Base-by-base conservation (phyloP, 1,284 basidiomycete genomes). In the Ceratobasidium sp. region DNA sequence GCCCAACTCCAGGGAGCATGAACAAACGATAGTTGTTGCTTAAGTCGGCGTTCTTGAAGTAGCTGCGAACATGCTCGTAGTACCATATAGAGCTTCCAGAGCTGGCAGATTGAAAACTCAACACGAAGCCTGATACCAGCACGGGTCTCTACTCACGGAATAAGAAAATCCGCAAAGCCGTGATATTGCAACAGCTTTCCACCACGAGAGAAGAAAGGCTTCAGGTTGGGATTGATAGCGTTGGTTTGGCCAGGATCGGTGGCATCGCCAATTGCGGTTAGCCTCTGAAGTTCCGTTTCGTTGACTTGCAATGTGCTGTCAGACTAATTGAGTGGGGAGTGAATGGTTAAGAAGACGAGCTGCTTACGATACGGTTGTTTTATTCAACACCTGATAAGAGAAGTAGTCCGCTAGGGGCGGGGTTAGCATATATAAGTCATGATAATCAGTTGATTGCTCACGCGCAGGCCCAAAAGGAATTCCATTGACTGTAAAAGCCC, bases 111-210 rank as follows among this genome's bases (percentile, higher is more conserved):
- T n/a, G n/a, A n/a, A n/a, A n/a, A n/a, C n/a, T n/a, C n/a, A n/a
- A n/a, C n/a, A n/a, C n/a, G n/a, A n/a, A n/a, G n/a, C n/a, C n/a
- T n/a, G n/a, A n/a, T n/a, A n/a, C n/a, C n/a, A n/a, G n/a, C n/a
- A n/a, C n/a, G n/a, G n/a, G n/a, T n/a, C n/a, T n/a, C 2, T 9
- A 50, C 69, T 59, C 23, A 71, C 57, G 69, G 69, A 28, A 71
- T 71, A 23, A 71, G 69, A 2, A 45, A 21, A 12, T 71, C 57
- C 4, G 69, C 69, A 34, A 71, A 52, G n/a, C 69, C 69, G 16
- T 71, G 69, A 45, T 59, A 71, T 46, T 71, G 57, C 39, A 71
- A 10, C 21, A 71, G 26, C 28, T 71, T 71, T 52, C 57, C 69
- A 12, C 69, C 57, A 9, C 69, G 69, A 12, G 23, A 18, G 30